Base-by-base conservation (phyloP, 2,329 filamentous ascomycete species). In the Lasiodiplodia theobromae region DNA sequence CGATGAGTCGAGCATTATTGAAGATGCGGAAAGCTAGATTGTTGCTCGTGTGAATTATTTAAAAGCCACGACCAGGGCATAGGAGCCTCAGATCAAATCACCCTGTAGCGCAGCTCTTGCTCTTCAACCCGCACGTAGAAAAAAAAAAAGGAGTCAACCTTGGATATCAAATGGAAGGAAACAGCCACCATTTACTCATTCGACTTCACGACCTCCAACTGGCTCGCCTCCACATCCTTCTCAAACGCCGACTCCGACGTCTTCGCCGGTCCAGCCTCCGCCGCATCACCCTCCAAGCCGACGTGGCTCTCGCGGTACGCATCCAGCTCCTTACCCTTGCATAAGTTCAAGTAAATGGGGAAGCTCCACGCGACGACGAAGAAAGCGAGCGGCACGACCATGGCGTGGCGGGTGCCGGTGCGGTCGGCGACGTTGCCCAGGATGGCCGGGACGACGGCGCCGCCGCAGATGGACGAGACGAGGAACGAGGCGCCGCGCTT, bases 401-500 rank as follows among this genome's bases (percentile, higher is more conserved):
- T 78, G 18, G 77, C 78, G 62, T 75, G 74, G 40, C 75, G 66
- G 3, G 74, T 78, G 16, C 76, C 76, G 23, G 75, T 77, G 54
- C 67, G 69, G 56, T 79, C 77, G 1, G 77, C 77, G 2, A 79
- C 77, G 40, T 78, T 78, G 11, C 77, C 77, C 8, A 78, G 71
- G 23, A 79, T 77, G 37, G 76, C 77, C 1, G 77, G 78, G 0
- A 77, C 74, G 16, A 79, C 74, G 23, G 78, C 78, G 68, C 77
- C 78, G 67, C 78, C 78, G 49, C 71, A 78, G 67, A 80, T 74
- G 28, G 77, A 76, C 16, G 77, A 72, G 25, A 80, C 78, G 56
- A 80, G 70, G 74, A 76, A 79, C 1, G 77, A 79, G 23, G 77
- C 77, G 38, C 78, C 78, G 52, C 78, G 78, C 74, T 80, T 80